Base-by-base conservation (phyloP, 805 yeast genomes). In the Ogataea glucozyma region DNA sequence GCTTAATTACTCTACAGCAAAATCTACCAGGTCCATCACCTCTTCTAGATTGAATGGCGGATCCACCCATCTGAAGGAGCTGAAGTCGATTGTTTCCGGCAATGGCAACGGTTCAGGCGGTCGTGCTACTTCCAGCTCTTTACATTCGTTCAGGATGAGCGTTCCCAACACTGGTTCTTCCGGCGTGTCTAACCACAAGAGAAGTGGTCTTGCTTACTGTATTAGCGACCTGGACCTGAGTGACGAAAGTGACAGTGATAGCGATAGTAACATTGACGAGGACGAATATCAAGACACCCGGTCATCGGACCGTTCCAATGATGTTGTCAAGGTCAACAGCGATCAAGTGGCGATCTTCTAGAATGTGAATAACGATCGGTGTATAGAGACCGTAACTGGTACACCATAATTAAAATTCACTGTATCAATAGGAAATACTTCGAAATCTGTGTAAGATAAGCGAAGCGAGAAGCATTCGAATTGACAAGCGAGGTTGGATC, bases 31-130 rank as follows among this genome's bases (percentile, higher is more conserved):
- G 14, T 52, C 56, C 13, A 43, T 31, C n/a, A 38, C 34, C 21
- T 48, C 53, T 8, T 51, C 50, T 2, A 44, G 49, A 24, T 13
- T 38, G 13, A 41, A 44, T 30, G 24, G 50, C 4, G 53, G 53
- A 31, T 47, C 66, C 1, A 69, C 71, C 0, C 62, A 62, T 44
- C 69, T 69, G 0, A 47, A 62, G n/a, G 73, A 71, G 31, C 58
- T 71, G 46, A 65, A 66, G 38, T 66, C 64, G 13, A 59, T 58
- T 12, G 49, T 64, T 30, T 41, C 58, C 0, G 46, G 44, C 4
- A 34, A 41, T 30, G 23, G 31, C 17, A 17, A 26, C 12, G 30
- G 42, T 16, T 27, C 46, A 9, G 18, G 23, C 11, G 26, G 31
- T 14, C 31, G 31, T 4, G 31, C n/a, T 17, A 26, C 34, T 10